Conservation (phyloP, 2,329 filamentous ascomycete genomes). For the Plenodomus tracheiphilus region DNA sequence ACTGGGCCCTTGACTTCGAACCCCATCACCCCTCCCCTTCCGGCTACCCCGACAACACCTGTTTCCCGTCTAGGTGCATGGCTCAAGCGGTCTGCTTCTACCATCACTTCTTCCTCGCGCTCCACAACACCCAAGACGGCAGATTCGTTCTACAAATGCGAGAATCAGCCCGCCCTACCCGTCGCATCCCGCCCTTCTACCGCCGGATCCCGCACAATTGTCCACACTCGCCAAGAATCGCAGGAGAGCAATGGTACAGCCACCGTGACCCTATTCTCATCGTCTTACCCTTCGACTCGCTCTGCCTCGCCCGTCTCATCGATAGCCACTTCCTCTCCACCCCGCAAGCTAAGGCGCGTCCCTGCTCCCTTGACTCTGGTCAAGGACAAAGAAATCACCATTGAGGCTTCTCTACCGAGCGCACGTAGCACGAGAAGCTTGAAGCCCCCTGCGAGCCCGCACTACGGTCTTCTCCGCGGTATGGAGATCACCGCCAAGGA, state of each 20-base stretch:
- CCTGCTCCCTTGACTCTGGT: conserved; percentile 31
- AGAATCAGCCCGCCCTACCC: conserved; percentile 8
- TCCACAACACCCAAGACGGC: conserved; percentile 11
- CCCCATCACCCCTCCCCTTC: conserved; percentile 40
- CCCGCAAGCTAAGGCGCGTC: conserved; percentile 28
- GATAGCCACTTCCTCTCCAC: conserved; percentile 6
- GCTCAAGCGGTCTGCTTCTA: conserved; percentile 38
- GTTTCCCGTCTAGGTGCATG: conserved; percentile 39
- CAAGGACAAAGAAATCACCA: conserved; percentile 28
- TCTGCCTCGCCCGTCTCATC: conserved; percentile 6
- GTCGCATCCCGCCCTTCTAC: conserved; percentile 24
- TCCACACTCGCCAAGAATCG: conserved; percentile 36
- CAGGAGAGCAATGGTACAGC: conserved; percentile 33
- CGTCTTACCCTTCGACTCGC: conserved; percentile 17
- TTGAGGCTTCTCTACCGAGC: conserved; percentile 21
- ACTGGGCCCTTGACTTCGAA: conserved; percentile 39
- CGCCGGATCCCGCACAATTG: conserved; percentile 20
- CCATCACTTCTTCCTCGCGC: conserved; percentile 22
- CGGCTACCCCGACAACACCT: conserved; percentile 38
- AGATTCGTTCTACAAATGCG: conserved; percentile 38
- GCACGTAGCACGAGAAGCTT: conserved; percentile 17
- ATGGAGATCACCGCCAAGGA: conserved; percentile 35
- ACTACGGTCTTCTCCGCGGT: conserved; percentile 30
- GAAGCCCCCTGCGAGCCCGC: conserved; percentile 34
- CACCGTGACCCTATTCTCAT: conserved; percentile 35